Evolutionary conservation across 371 early-diverging fungal species (phyloP), one percentile per base, ranked within the genome.

Genomic region (Coemansia sp.): DNA sequence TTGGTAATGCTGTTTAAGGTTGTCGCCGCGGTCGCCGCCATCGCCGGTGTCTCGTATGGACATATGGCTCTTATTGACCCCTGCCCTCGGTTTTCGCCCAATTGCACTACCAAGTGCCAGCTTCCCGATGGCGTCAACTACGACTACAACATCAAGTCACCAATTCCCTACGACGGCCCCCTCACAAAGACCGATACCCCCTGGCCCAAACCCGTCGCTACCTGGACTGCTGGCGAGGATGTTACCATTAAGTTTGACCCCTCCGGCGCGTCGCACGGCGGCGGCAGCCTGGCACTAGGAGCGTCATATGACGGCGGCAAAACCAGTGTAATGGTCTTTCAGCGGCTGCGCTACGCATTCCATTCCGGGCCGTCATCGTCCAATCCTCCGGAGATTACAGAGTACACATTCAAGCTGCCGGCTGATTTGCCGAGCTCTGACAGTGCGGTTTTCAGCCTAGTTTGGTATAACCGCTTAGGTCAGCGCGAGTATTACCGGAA

Each of bases 261-360:
- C 0, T 58, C 20, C 13, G 75, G 57, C 14, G 78, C 78, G 0
- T 66, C 55, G 1, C 86, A 84, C 66, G 78, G 81, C 13, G 89
- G 89, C 45, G 90, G 90, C 31, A 85, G 85, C 57, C 87, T 88
- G 55, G 85, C 88, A 76, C 88, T 87, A 63, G 80, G 89, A 8
- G 60, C 90, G 35, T 84, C 85, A 13, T 85, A 85, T 55, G 87
- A 90, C 62, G 78, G 80, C 45, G 89, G 85, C 54, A 75, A 77
- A 53, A 83, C 81, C 38, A 87, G 82, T 68, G 87, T 83, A 2
- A 86, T 86, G 14, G 34, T 90, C 36, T 68, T 85, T 36, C 80
- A 83, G 47, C 73, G 83, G 47, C 69, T 85, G 39, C 64, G 79
- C 16, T 59, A 78, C 54, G 85, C 83, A 57, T 66, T 85, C 65